Percentiles rank a stretch among this genome's conserved stretches.
These are phyloP conservation scores for Phaeosphaeriaceae sp. DNA, from an alignment of 2,329 filamentous ascomycete species.

Conservation along the genomic window DNA sequence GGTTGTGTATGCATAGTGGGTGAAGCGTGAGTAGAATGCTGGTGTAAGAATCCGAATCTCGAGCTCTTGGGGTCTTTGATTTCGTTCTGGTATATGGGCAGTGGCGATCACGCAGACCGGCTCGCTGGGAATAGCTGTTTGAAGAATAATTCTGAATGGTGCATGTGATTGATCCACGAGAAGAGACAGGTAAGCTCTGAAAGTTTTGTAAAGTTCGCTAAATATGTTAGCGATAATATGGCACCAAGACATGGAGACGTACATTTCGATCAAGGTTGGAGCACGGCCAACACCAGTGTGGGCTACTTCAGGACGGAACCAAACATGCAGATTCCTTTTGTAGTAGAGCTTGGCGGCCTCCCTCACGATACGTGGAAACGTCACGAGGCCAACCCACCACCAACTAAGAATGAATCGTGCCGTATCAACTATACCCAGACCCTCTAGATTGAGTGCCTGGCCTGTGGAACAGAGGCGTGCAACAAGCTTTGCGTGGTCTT, in stretches of 20 bases:
- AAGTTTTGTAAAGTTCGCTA: conserved; percentile 46
- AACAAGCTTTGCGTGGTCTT: conserved; percentile 66
- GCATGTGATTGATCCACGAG: conserved; percentile 57
- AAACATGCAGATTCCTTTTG: conserved; percentile 64
- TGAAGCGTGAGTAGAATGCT: conserved; percentile 70
- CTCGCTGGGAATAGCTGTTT: conserved; percentile 54
- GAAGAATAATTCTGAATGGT: conserved; percentile 60
- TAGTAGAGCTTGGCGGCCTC: conserved; percentile 67
- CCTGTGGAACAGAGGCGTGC: conserved; percentile 64
- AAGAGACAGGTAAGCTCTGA: conserved; percentile 49
- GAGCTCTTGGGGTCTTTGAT: conserved; percentile 47
- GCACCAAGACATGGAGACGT: conserved; percentile 3
- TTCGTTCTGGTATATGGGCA: conserved; percentile 20
- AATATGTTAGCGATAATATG: conserved; percentile 12
- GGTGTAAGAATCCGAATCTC: conserved; percentile 68
- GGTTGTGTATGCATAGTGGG: conserved; percentile 66
- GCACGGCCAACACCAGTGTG: conserved; percentile 61
- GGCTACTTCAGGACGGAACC: conserved; percentile 69
- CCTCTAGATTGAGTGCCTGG: conserved; percentile 57
- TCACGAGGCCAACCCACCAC: conserved; percentile 72
- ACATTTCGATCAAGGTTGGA: conserved; percentile 59
- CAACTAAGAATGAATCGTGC: conserved; percentile 60
- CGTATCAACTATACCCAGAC: conserved; percentile 54
- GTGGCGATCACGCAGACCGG: conserved; percentile 26
- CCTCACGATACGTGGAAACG: conserved; percentile 68